Percentiles rank a stretch among this genome's conserved stretches.
phyloP scores from a whole-genome alignment of 208 protist species.

The Trypanosoma scelopori region DNA sequence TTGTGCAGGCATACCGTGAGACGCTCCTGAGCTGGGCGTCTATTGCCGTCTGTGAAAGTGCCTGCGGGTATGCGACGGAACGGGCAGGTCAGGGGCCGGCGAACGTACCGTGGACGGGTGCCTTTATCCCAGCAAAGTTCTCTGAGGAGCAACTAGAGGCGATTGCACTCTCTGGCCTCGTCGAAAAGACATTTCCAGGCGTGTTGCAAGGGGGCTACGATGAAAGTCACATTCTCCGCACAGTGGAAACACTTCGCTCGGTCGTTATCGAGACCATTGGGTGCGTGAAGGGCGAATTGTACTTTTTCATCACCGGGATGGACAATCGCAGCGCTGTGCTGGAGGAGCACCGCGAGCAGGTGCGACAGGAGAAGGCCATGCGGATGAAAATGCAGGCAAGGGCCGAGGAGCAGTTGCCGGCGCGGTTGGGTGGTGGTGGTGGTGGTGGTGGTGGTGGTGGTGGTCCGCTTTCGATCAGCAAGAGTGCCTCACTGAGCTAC shows the following conservation, averaged over 20 bases:
- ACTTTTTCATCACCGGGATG: conserved; percentile 48
- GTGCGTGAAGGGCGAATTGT: conserved; percentile 50
- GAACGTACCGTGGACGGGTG: conserved; percentile 28
- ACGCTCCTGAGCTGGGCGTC: conserved; percentile 43
- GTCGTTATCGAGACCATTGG: conserved; percentile 42
- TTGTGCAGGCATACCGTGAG: conserved; percentile 45
- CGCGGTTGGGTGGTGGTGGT: conserved; percentile 3
- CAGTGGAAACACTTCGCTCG: conserved; percentile 33
- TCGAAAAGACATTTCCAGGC: conserved; percentile 37
- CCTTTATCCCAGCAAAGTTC: conserved; percentile 24
- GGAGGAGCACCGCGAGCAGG: conserved; percentile 26
- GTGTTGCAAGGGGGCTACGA: conserved; percentile 34
- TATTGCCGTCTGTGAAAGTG: conserved; percentile 43
- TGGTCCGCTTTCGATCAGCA: background rate
- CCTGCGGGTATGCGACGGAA: conserved; percentile 40
- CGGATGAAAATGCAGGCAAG: conserved; percentile 5
- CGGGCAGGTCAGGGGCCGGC: conserved; percentile 31
- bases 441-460: background rate
- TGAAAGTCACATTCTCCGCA: conserved; percentile 19
- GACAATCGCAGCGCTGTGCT: conserved; percentile 37
- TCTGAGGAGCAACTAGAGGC: conserved; percentile 41
- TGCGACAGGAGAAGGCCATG: conserved; percentile 1
- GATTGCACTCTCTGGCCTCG: conserved; percentile 35
- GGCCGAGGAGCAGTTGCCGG: conserved; percentile 18
- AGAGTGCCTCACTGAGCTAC: background rate